Evolutionary conservation across 257 asterid genomes (phyloP).

Genomic region (Solanum ossicruentum): DNA sequence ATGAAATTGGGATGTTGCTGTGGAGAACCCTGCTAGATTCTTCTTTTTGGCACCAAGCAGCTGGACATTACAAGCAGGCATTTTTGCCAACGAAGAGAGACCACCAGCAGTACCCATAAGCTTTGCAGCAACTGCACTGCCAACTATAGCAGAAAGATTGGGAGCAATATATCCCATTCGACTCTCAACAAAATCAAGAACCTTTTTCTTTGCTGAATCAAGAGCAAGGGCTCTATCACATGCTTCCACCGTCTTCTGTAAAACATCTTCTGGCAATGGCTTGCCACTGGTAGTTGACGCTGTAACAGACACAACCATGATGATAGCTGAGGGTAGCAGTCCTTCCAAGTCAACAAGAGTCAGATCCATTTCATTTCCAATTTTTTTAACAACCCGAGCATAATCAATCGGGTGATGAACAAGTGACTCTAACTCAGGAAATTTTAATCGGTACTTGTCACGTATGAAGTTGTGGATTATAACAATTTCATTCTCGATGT

Average conservation of each 20-base stretch:
- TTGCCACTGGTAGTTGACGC: constrained; percentile 99
- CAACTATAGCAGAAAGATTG: constrained; percentile 89
- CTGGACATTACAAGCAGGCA: constrained; percentile 98
- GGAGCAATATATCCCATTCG: constrained; percentile 97
- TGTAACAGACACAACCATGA: constrained; percentile 94
- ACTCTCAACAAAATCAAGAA: constrained; percentile 92
- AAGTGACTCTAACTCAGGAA: constrained; percentile 91
- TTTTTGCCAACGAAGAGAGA: constrained; percentile 71
- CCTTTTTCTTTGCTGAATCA: constrained; percentile 76
- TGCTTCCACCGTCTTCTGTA: constrained; percentile 77
- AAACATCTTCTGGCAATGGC: constrained; percentile 84
- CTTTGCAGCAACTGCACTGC: constrained; percentile 97
- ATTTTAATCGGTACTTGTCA: constrained; percentile 83
- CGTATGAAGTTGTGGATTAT: constrained; percentile 93
- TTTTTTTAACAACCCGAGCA: constrained; percentile 85
- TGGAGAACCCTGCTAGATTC: constrained; percentile 86
- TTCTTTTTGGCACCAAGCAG: constrained; percentile 94
- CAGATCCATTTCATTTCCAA: constrained; percentile 79
- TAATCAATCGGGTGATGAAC: constrained; percentile 97
- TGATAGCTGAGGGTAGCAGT: constrained; percentile 82
- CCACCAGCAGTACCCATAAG: constrained; percentile 99
- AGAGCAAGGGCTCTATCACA: constrained; percentile 86
- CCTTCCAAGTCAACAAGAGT: constrained; percentile 97
- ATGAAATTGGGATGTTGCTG: constrained; percentile 83
- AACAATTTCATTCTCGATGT: constrained; percentile 83